Base-by-base conservation (phyloP, 2,329 filamentous ascomycete genomes). In the Pyricularia pennisetigena region DNA sequence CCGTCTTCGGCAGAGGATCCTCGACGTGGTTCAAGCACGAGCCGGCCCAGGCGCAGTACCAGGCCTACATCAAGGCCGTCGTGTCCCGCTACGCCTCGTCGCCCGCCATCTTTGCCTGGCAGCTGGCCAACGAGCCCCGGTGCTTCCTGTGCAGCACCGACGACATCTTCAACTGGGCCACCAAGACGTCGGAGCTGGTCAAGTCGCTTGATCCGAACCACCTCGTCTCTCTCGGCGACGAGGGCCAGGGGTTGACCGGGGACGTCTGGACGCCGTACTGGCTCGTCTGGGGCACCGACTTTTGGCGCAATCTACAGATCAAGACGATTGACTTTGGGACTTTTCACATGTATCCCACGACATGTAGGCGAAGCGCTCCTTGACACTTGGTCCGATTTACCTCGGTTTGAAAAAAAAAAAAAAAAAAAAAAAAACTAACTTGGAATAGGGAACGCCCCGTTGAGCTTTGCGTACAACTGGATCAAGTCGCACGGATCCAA, bases 161-260 rank as follows among this genome's bases (percentile, higher is more conserved):
- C 8, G 81, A 88, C 26, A 80, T 90, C 69, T 83, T 81, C 49
- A 79, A 84, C 64, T 90, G 87, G 88, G 85, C 86, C 24, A 76
- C 79, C 12, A 77, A 79, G 14, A 86, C 83, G 14, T 87, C 84
- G 29, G 76, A 80, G 9, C 90, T 88, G 72, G 85, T 90, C 74
- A 89, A 89, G 75, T 82, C 79, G 3, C 76, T 90, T 6, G 88
- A 90, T 72, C 71, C 81, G 1, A 74, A 82, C 64, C 88, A 89
- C 74, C 83, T 90, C 80, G 86, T 90, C 59, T 83, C 84, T 0
- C 80, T 88, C 24, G 87, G 88, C 20, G 87, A 90, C 71, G 88
- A 81, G 68, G 79, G 79, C 1, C 77, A 76, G 35, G 75, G 75
- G 1, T 64, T 76, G 2, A 73, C 73, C 5, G 71, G 69, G 64